Evolutionary conservation across 2,329 filamentous ascomycete genomes (phyloP).

Genomic region (Fusarium xylarioides): DNA sequence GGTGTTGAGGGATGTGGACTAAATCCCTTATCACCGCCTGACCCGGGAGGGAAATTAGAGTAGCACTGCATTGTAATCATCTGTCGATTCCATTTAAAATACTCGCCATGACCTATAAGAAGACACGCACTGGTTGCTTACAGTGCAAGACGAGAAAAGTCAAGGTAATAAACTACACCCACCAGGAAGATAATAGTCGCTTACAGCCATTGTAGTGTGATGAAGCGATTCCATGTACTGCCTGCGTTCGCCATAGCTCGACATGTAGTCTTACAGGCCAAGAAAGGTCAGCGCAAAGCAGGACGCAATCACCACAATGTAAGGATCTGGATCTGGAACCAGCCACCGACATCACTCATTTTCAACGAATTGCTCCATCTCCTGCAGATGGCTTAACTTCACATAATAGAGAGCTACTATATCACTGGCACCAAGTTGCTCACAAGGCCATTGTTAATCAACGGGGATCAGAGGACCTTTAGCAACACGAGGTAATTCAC

Average conservation of each 20-base stretch:
- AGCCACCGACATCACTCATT: not conserved
- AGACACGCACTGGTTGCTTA: not conserved
- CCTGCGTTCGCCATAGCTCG: not conserved
- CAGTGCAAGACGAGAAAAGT: constrained; percentile 1
- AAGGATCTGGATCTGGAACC: not conserved
- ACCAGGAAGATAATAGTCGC: not conserved
- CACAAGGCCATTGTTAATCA: not conserved
- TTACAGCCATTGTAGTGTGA: not conserved
- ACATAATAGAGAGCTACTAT: not conserved
- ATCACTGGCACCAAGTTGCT: not conserved
- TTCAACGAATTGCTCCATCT: not conserved
- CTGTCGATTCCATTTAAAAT: not conserved
- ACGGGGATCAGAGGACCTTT: not conserved
- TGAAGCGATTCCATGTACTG: not conserved
- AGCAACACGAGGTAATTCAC: not conserved
- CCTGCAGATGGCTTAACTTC: not conserved
- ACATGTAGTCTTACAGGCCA: not conserved
- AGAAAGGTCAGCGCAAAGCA: not conserved
- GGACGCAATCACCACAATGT: not conserved
- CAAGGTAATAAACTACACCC: not conserved
- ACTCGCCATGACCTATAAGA: not conserved
- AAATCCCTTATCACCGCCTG: not conserved
- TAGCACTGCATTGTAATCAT: not conserved
- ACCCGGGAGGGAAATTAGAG: too few relatives aligned
- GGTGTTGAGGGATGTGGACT: not conserved